phyloP scores from a whole-genome alignment of 1,139 yeast genomes.

The Nakaseomyces glabratus region DNA sequence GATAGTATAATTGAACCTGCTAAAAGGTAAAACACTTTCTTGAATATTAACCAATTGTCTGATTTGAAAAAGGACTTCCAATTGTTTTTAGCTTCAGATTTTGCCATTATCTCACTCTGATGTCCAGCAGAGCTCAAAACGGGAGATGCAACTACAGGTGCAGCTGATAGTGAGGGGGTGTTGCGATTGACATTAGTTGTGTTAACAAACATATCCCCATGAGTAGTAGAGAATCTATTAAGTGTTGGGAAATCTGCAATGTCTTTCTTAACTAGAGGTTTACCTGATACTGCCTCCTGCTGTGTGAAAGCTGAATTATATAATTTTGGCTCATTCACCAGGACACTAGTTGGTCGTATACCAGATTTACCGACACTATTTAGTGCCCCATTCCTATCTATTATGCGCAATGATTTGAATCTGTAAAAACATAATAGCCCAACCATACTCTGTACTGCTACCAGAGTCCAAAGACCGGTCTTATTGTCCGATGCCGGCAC shows the following conservation, averaged over 20 bases:
- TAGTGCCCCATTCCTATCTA: too few species aligned
- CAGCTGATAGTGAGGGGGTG: constrained; percentile 16
- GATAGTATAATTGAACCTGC: constrained; percentile 25
- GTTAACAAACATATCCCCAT: constrained; percentile 10
- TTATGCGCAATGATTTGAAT: constrained; percentile 16
- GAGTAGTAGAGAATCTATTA: constrained; percentile 26
- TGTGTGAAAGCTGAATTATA: too few species aligned
- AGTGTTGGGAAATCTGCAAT: constrained; percentile 30
- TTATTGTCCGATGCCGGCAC: constrained; percentile 55
- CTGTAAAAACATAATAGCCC: constrained; percentile 33
- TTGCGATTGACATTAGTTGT: background rate
- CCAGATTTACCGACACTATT: too few species aligned
- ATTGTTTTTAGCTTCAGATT: constrained; percentile 8
- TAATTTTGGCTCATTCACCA: too few species aligned
- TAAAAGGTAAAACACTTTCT: constrained; percentile 18
- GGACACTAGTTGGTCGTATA: too few species aligned
- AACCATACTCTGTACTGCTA: constrained; percentile 40
- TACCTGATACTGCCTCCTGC: too few species aligned
- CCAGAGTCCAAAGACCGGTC: constrained; percentile 40
- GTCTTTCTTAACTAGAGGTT: constrained; percentile 20
- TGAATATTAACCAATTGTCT: constrained; percentile 9
- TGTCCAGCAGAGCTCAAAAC: background rate
- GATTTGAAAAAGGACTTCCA: constrained; percentile 11
- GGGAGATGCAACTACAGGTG: constrained; percentile 4
- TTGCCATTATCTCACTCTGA: constrained; percentile 6